These are phyloP conservation scores for Priceomyces medius DNA, from an alignment of 805 yeast species.

Conservation along the genomic window DNA sequence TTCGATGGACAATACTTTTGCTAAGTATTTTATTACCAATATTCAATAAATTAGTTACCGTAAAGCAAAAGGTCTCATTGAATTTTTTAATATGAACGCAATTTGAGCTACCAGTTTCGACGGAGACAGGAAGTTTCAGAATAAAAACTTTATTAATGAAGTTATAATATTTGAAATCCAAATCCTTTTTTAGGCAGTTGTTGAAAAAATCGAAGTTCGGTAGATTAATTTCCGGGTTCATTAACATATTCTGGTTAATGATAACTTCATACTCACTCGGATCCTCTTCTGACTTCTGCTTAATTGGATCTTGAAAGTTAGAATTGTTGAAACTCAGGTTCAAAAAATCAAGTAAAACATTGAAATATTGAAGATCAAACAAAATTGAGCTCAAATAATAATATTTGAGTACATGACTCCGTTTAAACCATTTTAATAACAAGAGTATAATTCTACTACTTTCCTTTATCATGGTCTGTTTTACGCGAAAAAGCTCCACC, in stretches of 20 bases:
- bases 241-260: constrained; percentile 37
- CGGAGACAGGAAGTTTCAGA: constrained; percentile 23
- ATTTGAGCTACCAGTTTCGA: constrained; percentile 27
- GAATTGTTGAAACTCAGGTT: constrained; percentile 35
- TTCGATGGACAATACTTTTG: constrained; percentile 67
- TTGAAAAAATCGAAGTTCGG: constrained; percentile 39
- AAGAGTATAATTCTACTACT: constrained; percentile 52
- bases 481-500: constrained; percentile 57
- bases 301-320: constrained; percentile 26
- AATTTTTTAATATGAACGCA: constrained; percentile 26
- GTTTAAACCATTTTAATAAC: constrained; percentile 74
- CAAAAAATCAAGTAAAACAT: constrained; percentile 30
- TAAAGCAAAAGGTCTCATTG: constrained; percentile 46
- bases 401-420: constrained; percentile 73
- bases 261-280: constrained; percentile 31
- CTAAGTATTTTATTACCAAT: constrained; percentile 58
- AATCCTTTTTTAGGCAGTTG: constrained; percentile 26
- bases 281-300: constrained; percentile 10
- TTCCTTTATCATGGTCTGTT: constrained; percentile 61
- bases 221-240: constrained; percentile 36
- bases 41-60: constrained; percentile 51
- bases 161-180: constrained; percentile 13
- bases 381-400: constrained; percentile 71
- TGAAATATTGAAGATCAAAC: constrained; percentile 66
- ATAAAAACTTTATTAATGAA: constrained; percentile 32